Conservation (phyloP, 805 yeast genomes). For the Schizosaccharomyces octosporus region DNA sequence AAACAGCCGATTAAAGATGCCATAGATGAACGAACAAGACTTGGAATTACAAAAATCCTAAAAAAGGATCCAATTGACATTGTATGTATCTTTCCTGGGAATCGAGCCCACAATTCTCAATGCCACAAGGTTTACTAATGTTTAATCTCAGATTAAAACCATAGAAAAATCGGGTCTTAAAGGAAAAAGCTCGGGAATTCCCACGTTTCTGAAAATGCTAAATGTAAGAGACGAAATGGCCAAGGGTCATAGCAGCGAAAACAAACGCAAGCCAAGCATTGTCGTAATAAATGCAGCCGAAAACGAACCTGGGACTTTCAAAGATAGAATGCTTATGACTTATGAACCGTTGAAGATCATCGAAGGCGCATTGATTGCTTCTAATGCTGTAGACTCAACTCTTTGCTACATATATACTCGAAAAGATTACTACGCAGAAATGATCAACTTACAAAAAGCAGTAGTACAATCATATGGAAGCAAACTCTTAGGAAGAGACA, state of each 20-base stretch:
- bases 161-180: background rate
- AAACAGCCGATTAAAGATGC: background rate
- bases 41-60: background rate
- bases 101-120: background rate
- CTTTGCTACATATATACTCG: constrained; percentile 80
- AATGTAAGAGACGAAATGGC: too few relatives aligned
- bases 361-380: constrained; percentile 77
- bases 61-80: background rate
- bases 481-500: constrained; percentile 59
- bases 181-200: background rate
- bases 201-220: background rate
- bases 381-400: constrained; percentile 79
- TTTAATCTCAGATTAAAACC: background rate
- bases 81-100: background rate
- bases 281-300: constrained; percentile 72
- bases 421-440: constrained; percentile 74
- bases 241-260: background rate
- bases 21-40: background rate
- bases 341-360: constrained; percentile 80
- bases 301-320: constrained; percentile 88
- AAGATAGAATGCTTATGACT: constrained; percentile 73
- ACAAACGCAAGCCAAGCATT: constrained; percentile 13
- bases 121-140: background rate
- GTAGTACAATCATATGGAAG: constrained; percentile 69
- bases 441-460: constrained; percentile 47